Base-by-base conservation (phyloP, 169 alveolate species). In the Cryptosporidium viatorum region DNA sequence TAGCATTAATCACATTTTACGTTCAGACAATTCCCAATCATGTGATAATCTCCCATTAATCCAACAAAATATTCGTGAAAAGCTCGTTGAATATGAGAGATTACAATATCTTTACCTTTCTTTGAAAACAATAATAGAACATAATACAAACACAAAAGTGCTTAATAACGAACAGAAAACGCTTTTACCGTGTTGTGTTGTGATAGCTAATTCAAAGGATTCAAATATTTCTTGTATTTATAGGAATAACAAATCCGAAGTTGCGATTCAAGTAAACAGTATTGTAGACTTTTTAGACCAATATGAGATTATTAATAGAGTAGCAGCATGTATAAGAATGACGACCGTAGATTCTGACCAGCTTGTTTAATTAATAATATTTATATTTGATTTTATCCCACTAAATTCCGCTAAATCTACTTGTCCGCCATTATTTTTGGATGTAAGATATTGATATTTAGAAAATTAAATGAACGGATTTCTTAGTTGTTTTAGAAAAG, bases 231-330 rank as follows among this genome's bases (percentile, higher is more conserved):
- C 73, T n/a, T 80, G 89, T 45, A 80, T 65, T 6, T 80, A 80
- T 65, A 62, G 73, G 18, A 80, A 59, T 33, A 80, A 62, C 43
- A 80, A 65, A 31, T 43, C 65, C 10, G 73, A 59, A 29, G 89
- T 80, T 37, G 89, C 89, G 1, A 80, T 80, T 39, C 89, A 80
- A 50, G 75, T 65, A 18, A 80, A 41, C 59, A 80, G 75, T 43
- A 80, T 80, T 16, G 80, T 80, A 33, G 89, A 80, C 52, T 80
- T 80, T 23, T 39, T 80, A 16, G 89, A 80, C 41, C 89, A 80
- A 41, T 60, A 62, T 29, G 89, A 80, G 7, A 45, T 80, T 29
- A 80, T 80, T 14, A 80, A 80, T 80, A 80, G 89, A 50, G 75
- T 80, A 59, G 89, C 89, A 62, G 75, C 75, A 26, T 59, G 68